Evolutionary conservation across 768 basidiomycete genomes (phyloP).

Genomic region (Macrocybe gigantea): DNA sequence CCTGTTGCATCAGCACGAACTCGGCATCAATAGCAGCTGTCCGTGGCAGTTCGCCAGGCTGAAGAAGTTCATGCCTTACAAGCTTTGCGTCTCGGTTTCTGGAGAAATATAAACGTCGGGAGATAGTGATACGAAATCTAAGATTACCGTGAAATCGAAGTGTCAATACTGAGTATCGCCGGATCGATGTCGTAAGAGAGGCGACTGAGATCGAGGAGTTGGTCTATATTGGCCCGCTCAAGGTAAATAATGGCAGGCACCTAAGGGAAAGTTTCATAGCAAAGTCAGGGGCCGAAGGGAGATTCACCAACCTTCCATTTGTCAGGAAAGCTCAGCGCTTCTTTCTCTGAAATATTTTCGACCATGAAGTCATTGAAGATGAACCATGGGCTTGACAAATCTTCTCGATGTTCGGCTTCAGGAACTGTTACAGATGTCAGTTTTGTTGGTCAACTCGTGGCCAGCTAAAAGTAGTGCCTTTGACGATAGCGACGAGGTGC

Average conservation of each 20-base stretch:
- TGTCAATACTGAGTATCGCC: slow-evolving; percentile 76
- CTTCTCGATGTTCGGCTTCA: slow-evolving; percentile 43
- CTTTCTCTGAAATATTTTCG: slow-evolving; percentile 73
- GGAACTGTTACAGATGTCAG: slow-evolving; percentile 45
- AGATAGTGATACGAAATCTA: background rate
- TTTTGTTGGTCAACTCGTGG: background rate
- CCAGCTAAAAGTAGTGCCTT: slow-evolving; percentile 39
- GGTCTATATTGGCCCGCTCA: slow-evolving; percentile 62
- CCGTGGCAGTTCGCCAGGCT: slow-evolving; percentile 69
- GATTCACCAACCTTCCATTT: slow-evolving; percentile 80
- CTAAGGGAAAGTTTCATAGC: slow-evolving; percentile 29
- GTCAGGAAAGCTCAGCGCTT: slow-evolving; percentile 83
- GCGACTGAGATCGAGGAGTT: slow-evolving; percentile 53
- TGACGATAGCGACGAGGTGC: slow-evolving; percentile 86
- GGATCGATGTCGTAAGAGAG: slow-evolving; percentile 67
- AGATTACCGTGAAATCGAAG: slow-evolving; percentile 78
- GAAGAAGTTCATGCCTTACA: slow-evolving; percentile 76
- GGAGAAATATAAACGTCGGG: background rate
- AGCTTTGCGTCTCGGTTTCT: slow-evolving; percentile 71
- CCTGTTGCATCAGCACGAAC: slow-evolving; percentile 96
- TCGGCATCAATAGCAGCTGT: slow-evolving; percentile 96
- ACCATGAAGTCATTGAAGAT: slow-evolving; percentile 98
- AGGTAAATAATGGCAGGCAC: slow-evolving; percentile 88
- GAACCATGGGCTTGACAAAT: slow-evolving; percentile 65
- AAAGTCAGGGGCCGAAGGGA: background rate